Base-by-base conservation (phyloP, 768 basidiomycete genomes). In the Pilatotrama ljubarskyi region DNA sequence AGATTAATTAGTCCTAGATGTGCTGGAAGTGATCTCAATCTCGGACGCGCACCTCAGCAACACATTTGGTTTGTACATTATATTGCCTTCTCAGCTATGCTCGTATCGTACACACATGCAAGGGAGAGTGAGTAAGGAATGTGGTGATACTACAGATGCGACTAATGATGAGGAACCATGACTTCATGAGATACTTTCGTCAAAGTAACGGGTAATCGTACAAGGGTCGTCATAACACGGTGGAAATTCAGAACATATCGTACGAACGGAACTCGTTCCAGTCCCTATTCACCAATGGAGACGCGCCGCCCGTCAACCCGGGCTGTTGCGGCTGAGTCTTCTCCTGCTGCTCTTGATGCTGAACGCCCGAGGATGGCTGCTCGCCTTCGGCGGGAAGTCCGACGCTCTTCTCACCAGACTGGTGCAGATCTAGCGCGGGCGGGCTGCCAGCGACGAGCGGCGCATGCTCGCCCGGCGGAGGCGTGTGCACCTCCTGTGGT, bases 401-500 rank as follows among this genome's bases (percentile, higher is more conserved):
- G 2, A 26, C 6, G 18, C 17, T 22, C 17, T n/a, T 20, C 18
- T 25, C 29, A 3, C 10, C 47, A n/a, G 38, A 37, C 25, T 9
- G 24, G 13, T 41, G 42, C 2, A 36, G 42, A 29, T 43, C 53
- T 2, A 42, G 53, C 41, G 41, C 26, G 14, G 42, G 41, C 17
- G 56, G 29, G 32, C 32, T 36, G 36, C 52, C 51, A 48, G 53
- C 43, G 25, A 56, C 56, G 46, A 63, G 56, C 18, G 61, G 61
- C 1, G 51, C 24, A 20, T 54, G 61, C 8, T 35, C 51, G 18
- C 18, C 25, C n/a, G 40, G 61, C 24, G 56, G 51, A 8, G 61
- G 61, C 24, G 61, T 63, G 13, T 32, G 51, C 41, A 42, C 61
- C 48, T 63, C 61, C 35, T 63, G 36, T 7, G 56, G 56, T 52